Percentiles rank a stretch among this genome's conserved stretches.
Conservation (phyloP, 164 flowering plant genomes). For the Piper longum region DNA sequence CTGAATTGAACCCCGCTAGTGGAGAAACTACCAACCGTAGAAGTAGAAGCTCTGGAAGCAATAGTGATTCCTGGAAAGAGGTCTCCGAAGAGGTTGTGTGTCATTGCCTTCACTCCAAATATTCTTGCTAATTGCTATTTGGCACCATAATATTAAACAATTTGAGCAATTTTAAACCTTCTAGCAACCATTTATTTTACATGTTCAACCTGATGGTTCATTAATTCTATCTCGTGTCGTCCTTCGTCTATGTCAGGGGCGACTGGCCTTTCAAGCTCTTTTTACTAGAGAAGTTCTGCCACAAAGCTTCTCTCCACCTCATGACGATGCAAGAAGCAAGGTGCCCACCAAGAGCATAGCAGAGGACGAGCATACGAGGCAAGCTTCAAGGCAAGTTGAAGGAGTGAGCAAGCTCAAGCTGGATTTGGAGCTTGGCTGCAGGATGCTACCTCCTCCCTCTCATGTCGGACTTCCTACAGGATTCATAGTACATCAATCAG, state of each 20-base stretch:
- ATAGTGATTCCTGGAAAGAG: slow-evolving; percentile 74
- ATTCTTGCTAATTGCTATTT: no score
- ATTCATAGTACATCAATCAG: slow-evolving; percentile 11
- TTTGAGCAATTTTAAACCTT: no score
- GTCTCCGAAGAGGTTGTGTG: slow-evolving; percentile 78
- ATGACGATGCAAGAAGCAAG: slow-evolving; percentile 20
- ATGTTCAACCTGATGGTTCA: slow-evolving; percentile 1
- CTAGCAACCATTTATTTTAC: no score
- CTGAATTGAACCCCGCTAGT: slow-evolving; percentile 24
- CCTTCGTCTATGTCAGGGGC: slow-evolving; percentile 45
- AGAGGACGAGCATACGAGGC: slow-evolving; percentile 12
- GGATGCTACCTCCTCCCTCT: slow-evolving; percentile 13
- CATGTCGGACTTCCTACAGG: slow-evolving; percentile 12
- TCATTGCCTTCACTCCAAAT: neutral
- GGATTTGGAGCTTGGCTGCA: slow-evolving; percentile 32
- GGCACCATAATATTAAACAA: no score
- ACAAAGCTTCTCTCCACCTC: slow-evolving; percentile 76
- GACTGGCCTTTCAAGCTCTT: slow-evolving; percentile 79
- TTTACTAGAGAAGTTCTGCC: slow-evolving; percentile 70
- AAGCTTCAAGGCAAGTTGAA: neutral
- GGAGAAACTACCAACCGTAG: slow-evolving; percentile 43
- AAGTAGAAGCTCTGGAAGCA: slow-evolving; percentile 27
- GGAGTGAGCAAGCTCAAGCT: slow-evolving; percentile 7
- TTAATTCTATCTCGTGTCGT: slow-evolving; percentile 4
- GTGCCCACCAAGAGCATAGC: slow-evolving; percentile 12